Conservation (phyloP, 306 rosid species). For the Prunus mira region DNA sequence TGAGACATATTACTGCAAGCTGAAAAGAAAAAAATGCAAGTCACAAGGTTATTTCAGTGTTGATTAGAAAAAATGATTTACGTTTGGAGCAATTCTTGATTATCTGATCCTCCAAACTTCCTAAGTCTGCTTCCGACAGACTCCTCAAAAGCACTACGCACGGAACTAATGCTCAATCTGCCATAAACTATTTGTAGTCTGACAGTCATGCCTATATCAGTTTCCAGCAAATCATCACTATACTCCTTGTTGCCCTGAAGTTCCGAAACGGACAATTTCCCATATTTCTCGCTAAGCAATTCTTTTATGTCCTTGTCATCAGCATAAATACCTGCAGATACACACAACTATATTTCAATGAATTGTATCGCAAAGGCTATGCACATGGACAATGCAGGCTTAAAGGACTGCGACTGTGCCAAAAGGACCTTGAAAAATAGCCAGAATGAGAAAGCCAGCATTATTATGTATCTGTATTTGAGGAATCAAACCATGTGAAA, state of each 20-base stretch:
- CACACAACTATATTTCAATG: not conserved
- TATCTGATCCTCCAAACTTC: slow-evolving; percentile 69
- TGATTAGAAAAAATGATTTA: slow-evolving; percentile 24
- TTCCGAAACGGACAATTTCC: slow-evolving; percentile 45
- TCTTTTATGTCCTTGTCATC: slow-evolving; percentile 54
- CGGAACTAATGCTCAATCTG: slow-evolving; percentile 79
- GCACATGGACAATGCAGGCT: not conserved
- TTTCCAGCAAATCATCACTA: slow-evolving; percentile 58
- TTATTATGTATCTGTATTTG: not conserved
- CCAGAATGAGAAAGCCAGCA: not conserved
- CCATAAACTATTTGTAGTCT: slow-evolving; percentile 85
- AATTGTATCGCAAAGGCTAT: not conserved
- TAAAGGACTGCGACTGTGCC: not conserved
- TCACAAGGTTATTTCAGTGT: not conserved
- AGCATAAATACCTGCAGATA: slow-evolving; percentile 73
- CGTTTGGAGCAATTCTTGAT: slow-evolving; percentile 78
- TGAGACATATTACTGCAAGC: slow-evolving; percentile 8
- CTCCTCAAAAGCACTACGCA: slow-evolving; percentile 83
- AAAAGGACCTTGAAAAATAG: not conserved
- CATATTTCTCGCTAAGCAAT: slow-evolving; percentile 53
- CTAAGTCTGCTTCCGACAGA: slow-evolving; percentile 76
- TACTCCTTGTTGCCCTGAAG: slow-evolving; percentile 60
- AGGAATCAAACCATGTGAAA: not conserved
- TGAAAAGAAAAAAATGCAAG: not conserved
- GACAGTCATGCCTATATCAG: slow-evolving; percentile 71